These are phyloP conservation scores for Clausena lansium DNA, from an alignment of 345 rosid species.

Conservation along the genomic window DNA sequence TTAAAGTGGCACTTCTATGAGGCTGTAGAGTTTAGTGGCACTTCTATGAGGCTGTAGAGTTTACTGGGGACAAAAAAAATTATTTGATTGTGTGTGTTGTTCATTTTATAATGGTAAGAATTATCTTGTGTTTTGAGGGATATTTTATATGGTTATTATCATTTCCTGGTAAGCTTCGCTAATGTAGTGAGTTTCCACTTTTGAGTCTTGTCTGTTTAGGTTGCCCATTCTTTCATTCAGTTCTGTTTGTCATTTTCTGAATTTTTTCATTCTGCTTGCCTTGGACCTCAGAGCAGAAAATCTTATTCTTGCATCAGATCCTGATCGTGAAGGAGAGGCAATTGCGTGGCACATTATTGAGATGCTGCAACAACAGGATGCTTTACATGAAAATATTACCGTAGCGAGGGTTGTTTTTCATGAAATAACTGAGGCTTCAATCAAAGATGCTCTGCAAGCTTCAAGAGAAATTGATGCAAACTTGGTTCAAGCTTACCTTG, in stretches of 20 bases:
- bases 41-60: no score
- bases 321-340: conserved; percentile 99
- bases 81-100: background rate
- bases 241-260: conserved; percentile 28
- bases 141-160: background rate
- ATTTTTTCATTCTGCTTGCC: conserved; percentile 33
- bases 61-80: background rate
- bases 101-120: background rate
- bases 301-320: conserved; percentile 97
- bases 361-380: conserved; percentile 96
- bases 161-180: background rate
- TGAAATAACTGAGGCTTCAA: conserved; percentile 92
- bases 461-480: conserved; percentile 85
- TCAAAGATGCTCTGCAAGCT: conserved; percentile 69
- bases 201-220: background rate
- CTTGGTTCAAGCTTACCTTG: conserved; percentile 93
- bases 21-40: background rate
- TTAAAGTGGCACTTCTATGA: conserved; percentile 1
- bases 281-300: conserved; percentile 82
- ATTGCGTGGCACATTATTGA: conserved; percentile 98
- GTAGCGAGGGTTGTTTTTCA: conserved; percentile 92
- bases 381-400: conserved; percentile 61
- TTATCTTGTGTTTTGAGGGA: background rate
- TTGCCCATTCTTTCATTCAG: conserved; percentile 4
- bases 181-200: background rate